A percentile compares a stretch with the other conserved stretches of the same genome.
Conservation (phyloP, 177 flowering plant species). For the Vitis hybrid region DNA sequence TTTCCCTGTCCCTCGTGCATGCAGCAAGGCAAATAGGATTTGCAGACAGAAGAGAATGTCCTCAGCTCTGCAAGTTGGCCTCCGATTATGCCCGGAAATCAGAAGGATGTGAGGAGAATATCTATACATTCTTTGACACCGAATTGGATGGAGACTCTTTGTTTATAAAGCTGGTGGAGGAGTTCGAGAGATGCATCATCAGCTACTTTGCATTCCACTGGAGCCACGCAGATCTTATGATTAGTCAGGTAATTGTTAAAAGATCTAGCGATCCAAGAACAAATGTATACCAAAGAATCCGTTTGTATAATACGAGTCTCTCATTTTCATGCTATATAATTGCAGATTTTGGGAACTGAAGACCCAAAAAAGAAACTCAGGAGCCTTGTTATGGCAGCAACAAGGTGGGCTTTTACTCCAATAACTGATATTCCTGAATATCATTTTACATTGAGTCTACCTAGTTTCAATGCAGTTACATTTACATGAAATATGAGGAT, state of each 20-base stretch:
- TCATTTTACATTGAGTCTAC: too few relatives aligned
- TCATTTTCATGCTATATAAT: background rate
- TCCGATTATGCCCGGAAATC: constrained; percentile 52
- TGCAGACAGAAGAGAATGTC: constrained; percentile 47
- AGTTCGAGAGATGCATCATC: constrained; percentile 72
- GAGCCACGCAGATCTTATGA: constrained; percentile 51
- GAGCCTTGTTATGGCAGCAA: constrained; percentile 62
- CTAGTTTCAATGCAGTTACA: too few relatives aligned
- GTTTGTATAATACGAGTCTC: too few relatives aligned
- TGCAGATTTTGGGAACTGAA: constrained; percentile 49
- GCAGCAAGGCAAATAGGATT: constrained; percentile 78
- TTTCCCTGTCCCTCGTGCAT: background rate
- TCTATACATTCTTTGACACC: constrained; percentile 42
- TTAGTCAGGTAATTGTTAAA: constrained; percentile 45
- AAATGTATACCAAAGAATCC: too few relatives aligned
- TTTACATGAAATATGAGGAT: too few relatives aligned
- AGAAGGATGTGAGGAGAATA: constrained; percentile 57
- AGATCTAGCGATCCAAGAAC: too few relatives aligned
- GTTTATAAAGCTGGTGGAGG: constrained; percentile 66
- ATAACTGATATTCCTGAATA: too few relatives aligned
- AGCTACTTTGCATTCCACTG: constrained; percentile 78
- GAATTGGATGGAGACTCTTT: constrained; percentile 62
- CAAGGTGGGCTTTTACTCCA: constrained; percentile 33
- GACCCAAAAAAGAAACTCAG: constrained; percentile 65
- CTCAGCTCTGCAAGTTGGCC: constrained; percentile 59